A percentile compares a stretch with the other conserved stretches of the same genome.
phyloP scores from a whole-genome alignment of 106 monocot genomes.

The Dioscorea dumetorum region DNA sequence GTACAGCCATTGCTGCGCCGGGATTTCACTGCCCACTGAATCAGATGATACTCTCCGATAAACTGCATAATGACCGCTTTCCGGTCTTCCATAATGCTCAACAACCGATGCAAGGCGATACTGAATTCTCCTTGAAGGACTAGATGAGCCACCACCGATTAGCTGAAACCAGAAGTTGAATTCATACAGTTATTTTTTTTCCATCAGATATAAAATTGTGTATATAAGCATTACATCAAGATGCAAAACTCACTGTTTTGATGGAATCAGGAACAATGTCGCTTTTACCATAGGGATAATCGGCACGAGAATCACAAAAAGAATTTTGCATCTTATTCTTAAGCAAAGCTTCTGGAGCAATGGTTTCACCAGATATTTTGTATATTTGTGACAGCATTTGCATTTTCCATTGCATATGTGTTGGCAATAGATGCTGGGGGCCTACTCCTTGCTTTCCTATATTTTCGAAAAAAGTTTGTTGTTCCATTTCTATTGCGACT shows the following conservation, averaged over 20 bases:
- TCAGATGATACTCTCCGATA: constrained; percentile 43
- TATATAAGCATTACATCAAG: too few species aligned
- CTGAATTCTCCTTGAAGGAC: constrained; percentile 13
- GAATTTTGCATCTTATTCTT: constrained; percentile 4
- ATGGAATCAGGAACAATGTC: too few species aligned
- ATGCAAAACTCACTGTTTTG: too few species aligned
- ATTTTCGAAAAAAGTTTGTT: constrained; percentile 8
- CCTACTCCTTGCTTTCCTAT: constrained; percentile 10
- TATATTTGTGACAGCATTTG: constrained; percentile 14
- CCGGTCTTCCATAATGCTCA: constrained; percentile 80
- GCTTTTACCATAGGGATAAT: too few species aligned
- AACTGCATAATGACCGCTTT: constrained; percentile 81
- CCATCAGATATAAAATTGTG: too few species aligned
- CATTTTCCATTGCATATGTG: constrained; percentile 11
- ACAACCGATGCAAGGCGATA: constrained; percentile 66
- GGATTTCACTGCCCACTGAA: neutral
- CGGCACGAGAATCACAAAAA: too few species aligned
- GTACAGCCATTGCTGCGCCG: constrained; percentile 48
- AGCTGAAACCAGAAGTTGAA: neutral
- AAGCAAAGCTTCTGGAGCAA: constrained; percentile 1
- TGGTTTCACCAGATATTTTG: constrained; percentile 9
- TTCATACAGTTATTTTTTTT: neutral
- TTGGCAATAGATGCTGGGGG: constrained; percentile 3
- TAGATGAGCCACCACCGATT: neutral
- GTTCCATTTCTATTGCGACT: constrained; percentile 15